Percentiles rank a stretch among this genome's conserved stretches.
Evolutionary conservation across 2,329 filamentous ascomycete species (phyloP).

Genomic region (Colletotrichum liaoningense): DNA sequence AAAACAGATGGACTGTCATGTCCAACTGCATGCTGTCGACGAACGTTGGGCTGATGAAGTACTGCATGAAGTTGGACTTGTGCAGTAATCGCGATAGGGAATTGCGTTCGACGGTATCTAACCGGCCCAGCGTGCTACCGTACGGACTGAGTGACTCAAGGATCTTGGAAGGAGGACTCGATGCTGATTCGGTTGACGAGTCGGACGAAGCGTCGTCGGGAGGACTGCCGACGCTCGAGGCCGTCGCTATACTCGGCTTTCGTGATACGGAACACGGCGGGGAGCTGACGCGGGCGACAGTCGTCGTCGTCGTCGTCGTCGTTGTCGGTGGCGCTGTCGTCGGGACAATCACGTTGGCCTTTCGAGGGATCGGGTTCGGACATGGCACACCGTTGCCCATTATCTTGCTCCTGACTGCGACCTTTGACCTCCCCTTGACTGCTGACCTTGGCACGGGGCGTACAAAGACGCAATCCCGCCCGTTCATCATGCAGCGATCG

Average conservation of each 20-base stretch:
- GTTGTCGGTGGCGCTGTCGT: slow-evolving; percentile 4
- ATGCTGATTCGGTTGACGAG: slow-evolving; percentile 30
- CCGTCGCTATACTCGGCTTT: slow-evolving; percentile 2
- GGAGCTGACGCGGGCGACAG: not conserved
- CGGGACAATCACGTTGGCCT: slow-evolving; percentile 8
- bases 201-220: slow-evolving; percentile 28
- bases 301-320: slow-evolving; percentile 15
- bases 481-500: slow-evolving; percentile 33
- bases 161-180: slow-evolving; percentile 29
- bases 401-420: slow-evolving; percentile 25
- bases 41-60: slow-evolving; percentile 28
- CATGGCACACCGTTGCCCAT: slow-evolving; percentile 13
- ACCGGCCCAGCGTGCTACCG: slow-evolving; percentile 22
- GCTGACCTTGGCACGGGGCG: slow-evolving; percentile 32
- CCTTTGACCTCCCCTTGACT: slow-evolving; percentile 29
- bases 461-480: slow-evolving; percentile 36
- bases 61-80: slow-evolving; percentile 33
- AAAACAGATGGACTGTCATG: slow-evolving; percentile 32
- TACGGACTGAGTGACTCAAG: slow-evolving; percentile 25
- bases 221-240: slow-evolving; percentile 18
- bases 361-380: slow-evolving; percentile 4
- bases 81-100: slow-evolving; percentile 25
- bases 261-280: not conserved
- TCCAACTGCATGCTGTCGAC: slow-evolving; percentile 34
- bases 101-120: slow-evolving; percentile 5